Evolutionary conservation across 2,329 filamentous ascomycete species (phyloP), one percentile per base, ranked within the genome.

Genomic region (Apiospora pterosperma): DNA sequence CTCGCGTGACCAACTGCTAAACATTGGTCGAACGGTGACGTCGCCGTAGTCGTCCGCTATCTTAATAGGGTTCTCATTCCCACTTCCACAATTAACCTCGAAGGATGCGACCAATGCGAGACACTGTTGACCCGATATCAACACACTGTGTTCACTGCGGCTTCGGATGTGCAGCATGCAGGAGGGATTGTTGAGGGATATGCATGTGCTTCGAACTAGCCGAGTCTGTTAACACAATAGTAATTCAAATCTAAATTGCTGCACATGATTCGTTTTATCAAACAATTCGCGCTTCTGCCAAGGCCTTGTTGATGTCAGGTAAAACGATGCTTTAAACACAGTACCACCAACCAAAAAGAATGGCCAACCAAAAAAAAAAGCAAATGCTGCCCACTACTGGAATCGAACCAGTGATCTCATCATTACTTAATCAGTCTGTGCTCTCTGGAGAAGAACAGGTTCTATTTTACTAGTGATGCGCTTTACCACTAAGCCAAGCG

Each of bases 321-420:
- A n/a, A n/a, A n/a, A n/a, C n/a, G n/a, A n/a, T n/a, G n/a, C n/a
- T n/a, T n/a, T n/a, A n/a, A n/a, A n/a, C n/a, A n/a, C n/a, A n/a
- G n/a, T n/a, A n/a, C n/a, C n/a, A n/a, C n/a, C n/a, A n/a, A n/a
- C n/a, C n/a, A n/a, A n/a, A n/a, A n/a, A n/a, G n/a, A n/a, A n/a
- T n/a, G n/a, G n/a, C n/a, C n/a, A n/a, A n/a, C n/a, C n/a, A 52
- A 52, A 31, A 5, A 21, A 23, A 38, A 25, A 21, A 36, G 16
- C 4, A 11, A 2, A 31, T 21, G 16, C 12, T 61, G 59, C 59
- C 59, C 59, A 61, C 59, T 41, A 61, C 59, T 61, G 59, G 59
- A 61, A 61, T 61, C 59, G 59, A 61, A 61, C 59, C 59, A 61
- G 59, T 61, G 59, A 61, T 61, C 59, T 61, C 36, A 61, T 61